These are phyloP conservation scores for Gossypium thurberi DNA, from an alignment of 345 rosid genomes.

Conservation along the genomic window DNA sequence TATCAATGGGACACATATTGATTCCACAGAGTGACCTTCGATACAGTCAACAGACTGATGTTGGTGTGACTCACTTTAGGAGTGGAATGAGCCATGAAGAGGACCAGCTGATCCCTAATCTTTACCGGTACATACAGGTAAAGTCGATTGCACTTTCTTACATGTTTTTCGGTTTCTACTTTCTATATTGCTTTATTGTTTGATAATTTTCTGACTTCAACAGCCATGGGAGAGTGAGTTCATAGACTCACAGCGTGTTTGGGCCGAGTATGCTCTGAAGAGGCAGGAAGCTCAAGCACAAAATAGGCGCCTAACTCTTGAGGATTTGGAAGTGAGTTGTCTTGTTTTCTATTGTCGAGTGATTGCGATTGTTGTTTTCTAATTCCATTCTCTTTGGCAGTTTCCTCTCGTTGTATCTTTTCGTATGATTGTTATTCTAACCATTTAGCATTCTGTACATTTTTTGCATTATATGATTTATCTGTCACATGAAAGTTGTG, in stretches of 20 bases:
- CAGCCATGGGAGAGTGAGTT: conserved; percentile 99
- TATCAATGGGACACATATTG: conserved; percentile 99
- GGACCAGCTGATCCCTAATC: conserved; percentile 98
- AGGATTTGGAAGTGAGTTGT: conserved; percentile 84
- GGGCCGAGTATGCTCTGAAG: conserved; percentile 99
- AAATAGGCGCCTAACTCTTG: conserved; percentile 94
- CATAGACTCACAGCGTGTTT: conserved; percentile 96
- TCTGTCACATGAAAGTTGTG: neutral
- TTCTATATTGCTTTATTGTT: neutral
- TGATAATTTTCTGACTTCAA: conserved; percentile 11
- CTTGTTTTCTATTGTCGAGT: neutral
- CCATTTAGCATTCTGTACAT: neutral
- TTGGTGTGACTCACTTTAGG: conserved; percentile 98
- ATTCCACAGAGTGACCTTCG: conserved; percentile 99
- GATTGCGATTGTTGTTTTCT: neutral
- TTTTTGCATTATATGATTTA: neutral
- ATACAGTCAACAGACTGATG: conserved; percentile 99
- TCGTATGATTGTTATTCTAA: neutral
- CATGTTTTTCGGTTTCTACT: neutral
- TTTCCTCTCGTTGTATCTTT: neutral
- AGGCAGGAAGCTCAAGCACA: conserved; percentile 99
- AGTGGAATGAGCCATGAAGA: conserved; percentile 99
- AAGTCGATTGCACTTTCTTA: neutral
- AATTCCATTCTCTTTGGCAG: neutral
- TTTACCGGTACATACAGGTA: conserved; percentile 94